These are phyloP conservation scores for Cladorrhinum sp. DNA, from an alignment of 2,329 filamentous ascomycete species.

Conservation along the genomic window DNA sequence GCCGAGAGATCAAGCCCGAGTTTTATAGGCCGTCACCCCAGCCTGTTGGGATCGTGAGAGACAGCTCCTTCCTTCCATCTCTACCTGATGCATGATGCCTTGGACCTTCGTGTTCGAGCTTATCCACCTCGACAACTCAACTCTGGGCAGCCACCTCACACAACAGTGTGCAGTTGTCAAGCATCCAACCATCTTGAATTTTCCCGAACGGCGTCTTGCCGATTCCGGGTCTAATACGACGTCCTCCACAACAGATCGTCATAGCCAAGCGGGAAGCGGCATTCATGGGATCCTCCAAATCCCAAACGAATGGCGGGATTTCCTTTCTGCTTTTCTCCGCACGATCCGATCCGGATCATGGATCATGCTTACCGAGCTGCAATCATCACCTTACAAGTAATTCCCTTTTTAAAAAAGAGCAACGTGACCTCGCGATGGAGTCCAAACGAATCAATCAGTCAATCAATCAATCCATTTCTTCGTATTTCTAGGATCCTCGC, in stretches of 20 bases:
- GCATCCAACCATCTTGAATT: not conserved
- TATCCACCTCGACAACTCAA: too few species aligned
- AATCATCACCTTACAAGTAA: not conserved
- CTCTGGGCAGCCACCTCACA: not conserved
- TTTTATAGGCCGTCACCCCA: not conserved
- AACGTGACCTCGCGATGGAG: not conserved
- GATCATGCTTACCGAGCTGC: not conserved
- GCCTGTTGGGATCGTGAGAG: not conserved
- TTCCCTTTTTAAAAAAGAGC: not conserved
- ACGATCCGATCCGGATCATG: not conserved
- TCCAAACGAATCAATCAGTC: not conserved
- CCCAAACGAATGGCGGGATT: not conserved
- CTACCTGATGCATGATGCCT: not conserved
- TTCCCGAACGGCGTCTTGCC: not conserved
- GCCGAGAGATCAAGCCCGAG: not conserved
- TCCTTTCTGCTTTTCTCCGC: not conserved
- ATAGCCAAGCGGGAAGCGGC: not conserved
- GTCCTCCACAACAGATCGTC: not conserved
- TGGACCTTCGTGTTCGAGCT: not conserved
- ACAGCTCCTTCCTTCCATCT: not conserved
- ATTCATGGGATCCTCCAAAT: not conserved
- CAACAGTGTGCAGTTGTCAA: not conserved
- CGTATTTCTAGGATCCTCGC: not conserved
- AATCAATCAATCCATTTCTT: not conserved
- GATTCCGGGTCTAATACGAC: not conserved